These are phyloP conservation scores for Astragalus membranaceus DNA, from an alignment of 306 rosid genomes.

Conservation along the genomic window DNA sequence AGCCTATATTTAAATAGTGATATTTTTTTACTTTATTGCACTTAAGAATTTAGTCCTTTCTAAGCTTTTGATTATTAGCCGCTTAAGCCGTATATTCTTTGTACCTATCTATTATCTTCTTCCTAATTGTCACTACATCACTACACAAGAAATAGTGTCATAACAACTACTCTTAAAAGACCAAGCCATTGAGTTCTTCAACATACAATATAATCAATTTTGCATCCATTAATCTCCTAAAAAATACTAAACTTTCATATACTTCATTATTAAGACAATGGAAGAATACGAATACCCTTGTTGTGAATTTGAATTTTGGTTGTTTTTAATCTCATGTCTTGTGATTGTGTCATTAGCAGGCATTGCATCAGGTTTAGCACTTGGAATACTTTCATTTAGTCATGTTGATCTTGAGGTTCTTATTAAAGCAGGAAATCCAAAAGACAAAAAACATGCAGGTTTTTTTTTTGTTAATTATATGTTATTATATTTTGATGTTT, in stretches of 20 bases:
- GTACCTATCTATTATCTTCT: conserved; percentile 3
- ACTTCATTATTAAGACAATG: conserved; percentile 11
- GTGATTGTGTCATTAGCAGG: conserved; percentile 54
- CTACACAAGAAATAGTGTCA: not conserved
- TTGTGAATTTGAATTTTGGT: conserved; percentile 50
- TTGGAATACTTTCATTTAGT: conserved; percentile 65
- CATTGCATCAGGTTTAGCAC: conserved; percentile 61
- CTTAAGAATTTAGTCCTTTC: not conserved
- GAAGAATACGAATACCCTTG: conserved; percentile 34
- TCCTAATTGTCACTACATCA: conserved; percentile 4
- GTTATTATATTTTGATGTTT: not conserved
- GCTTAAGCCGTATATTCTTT: not conserved
- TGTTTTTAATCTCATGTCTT: conserved; percentile 27
- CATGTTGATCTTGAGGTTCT: conserved; percentile 79
- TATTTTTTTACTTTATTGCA: not conserved
- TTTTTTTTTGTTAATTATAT: not conserved
- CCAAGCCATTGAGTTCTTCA: not conserved
- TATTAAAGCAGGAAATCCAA: conserved; percentile 50
- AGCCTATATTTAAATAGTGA: not conserved
- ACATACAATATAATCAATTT: not conserved
- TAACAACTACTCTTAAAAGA: not conserved
- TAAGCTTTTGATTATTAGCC: not conserved
- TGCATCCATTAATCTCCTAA: not conserved
- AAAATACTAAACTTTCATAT: not conserved
- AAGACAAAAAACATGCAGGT: conserved; percentile 64